Conservation (phyloP, 805 yeast species). For the Wickerhamomyces subpelliculosus region DNA sequence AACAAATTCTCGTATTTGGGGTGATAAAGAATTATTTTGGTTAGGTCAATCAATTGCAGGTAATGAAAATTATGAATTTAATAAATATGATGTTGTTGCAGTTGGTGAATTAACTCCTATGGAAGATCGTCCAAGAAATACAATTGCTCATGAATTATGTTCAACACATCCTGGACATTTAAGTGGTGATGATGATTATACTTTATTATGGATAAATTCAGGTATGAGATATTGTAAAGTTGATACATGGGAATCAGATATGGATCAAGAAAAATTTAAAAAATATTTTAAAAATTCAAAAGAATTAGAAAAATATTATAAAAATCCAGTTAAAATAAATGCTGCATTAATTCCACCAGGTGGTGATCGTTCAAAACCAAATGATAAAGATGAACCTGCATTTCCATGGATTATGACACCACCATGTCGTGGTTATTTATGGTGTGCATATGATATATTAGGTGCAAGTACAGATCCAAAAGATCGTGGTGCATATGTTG, state of each 20-base stretch:
- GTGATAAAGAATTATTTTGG: slow-evolving; percentile 73
- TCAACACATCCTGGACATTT: slow-evolving; percentile 55
- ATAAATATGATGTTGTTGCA: slow-evolving; percentile 12
- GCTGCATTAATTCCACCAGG: slow-evolving; percentile 47
- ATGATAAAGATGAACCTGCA: slow-evolving; percentile 35
- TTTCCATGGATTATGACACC: slow-evolving; percentile 45
- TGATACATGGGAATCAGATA: slow-evolving; percentile 25
- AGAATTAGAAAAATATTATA: slow-evolving; percentile 21
- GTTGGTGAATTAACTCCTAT: slow-evolving; percentile 8
- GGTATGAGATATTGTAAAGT: slow-evolving; percentile 45
- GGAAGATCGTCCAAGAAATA: slow-evolving; percentile 3
- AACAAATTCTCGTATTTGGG: slow-evolving; percentile 39
- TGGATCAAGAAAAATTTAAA: slow-evolving; percentile 25
- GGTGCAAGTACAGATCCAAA: slow-evolving; percentile 29
- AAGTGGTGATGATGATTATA: slow-evolving; percentile 35
- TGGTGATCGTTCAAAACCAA: slow-evolving; percentile 20
- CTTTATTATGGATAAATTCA: slow-evolving; percentile 50
- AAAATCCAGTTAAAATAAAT: slow-evolving; percentile 33
- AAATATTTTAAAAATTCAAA: slow-evolving; percentile 7
- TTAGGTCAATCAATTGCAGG: slow-evolving; percentile 41
- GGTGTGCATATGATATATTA: slow-evolving; percentile 56
- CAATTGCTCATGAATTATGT: slow-evolving; percentile 35
- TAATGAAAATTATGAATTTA: slow-evolving; percentile 21
- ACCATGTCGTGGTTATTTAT: slow-evolving; percentile 45
- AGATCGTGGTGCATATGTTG: slow-evolving; percentile 19